Evolutionary conservation across 176 grass and related monocot genomes (phyloP).

Genomic region (barley (Hordeum vulgare)): MorexV3_pseudomolecules_assembly NC_058524.1:606350524-606351023

Average conservation of each 20-base stretch:
- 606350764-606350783: background rate
- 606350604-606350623: background rate
- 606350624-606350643: background rate
- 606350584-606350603: background rate
- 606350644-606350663: background rate
- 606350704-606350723: background rate
- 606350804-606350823: background rate
- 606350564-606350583: background rate
- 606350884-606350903: background rate
- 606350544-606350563: background rate
- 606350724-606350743: background rate
- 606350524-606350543: background rate
- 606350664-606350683: background rate
- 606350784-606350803: background rate
- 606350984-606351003: conserved; percentile 8
- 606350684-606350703: background rate
- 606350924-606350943: conserved; percentile 17
- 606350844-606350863: background rate
- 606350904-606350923: background rate
- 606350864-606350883: background rate
- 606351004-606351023: background rate
- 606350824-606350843: background rate
- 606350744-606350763: background rate
- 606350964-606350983: conserved; percentile 27
- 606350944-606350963: conserved; percentile 1